These are phyloP conservation scores for Agarophyton chilense DNA, from an alignment of 23 red algal genomes.

Conservation along the genomic window DNA sequence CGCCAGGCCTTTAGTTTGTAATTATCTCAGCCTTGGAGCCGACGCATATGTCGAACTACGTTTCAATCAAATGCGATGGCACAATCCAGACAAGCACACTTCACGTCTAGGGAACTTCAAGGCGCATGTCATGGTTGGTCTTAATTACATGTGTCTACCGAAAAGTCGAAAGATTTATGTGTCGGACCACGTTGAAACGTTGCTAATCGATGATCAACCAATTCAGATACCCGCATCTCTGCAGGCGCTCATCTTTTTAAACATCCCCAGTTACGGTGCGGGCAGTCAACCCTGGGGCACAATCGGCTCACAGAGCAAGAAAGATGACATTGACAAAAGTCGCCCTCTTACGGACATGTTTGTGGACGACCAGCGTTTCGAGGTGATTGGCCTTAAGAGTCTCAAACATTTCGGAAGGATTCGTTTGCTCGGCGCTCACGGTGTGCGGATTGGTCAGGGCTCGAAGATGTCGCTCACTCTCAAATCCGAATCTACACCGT, in stretches of 20 bases:
- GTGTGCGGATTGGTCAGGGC: conserved; percentile 79
- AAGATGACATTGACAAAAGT: background rate
- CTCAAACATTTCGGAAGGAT: conserved; percentile 81
- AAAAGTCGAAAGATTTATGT: conserved; percentile 62
- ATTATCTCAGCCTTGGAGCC: conserved; percentile 91
- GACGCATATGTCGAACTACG: conserved; percentile 93
- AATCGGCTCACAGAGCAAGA: background rate
- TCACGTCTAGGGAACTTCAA: conserved; percentile 72
- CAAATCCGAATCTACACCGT: conserved; percentile 62
- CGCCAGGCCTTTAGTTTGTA: conserved; percentile 69
- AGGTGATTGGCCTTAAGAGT: conserved; percentile 80
- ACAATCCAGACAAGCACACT: conserved; percentile 81
- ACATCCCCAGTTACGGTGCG: conserved; percentile 96
- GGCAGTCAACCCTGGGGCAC: conserved; percentile 82
- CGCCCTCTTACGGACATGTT: conserved; percentile 40
- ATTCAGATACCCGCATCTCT: conserved; percentile 68
- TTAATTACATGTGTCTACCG: conserved; percentile 41
- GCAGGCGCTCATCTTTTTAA: conserved; percentile 90
- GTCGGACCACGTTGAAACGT: conserved; percentile 53
- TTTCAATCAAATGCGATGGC: conserved; percentile 91
- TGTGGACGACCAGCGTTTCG: conserved; percentile 86
- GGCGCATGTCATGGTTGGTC: conserved; percentile 55
- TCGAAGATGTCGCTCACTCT: conserved; percentile 58
- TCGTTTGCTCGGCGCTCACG: conserved; percentile 60
- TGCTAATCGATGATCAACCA: conserved; percentile 64